Percentiles rank a stretch among this genome's conserved stretches.
Evolutionary conservation across 2,329 filamentous ascomycete species (phyloP).

Genomic region (Aspergillus bombycis): DNA sequence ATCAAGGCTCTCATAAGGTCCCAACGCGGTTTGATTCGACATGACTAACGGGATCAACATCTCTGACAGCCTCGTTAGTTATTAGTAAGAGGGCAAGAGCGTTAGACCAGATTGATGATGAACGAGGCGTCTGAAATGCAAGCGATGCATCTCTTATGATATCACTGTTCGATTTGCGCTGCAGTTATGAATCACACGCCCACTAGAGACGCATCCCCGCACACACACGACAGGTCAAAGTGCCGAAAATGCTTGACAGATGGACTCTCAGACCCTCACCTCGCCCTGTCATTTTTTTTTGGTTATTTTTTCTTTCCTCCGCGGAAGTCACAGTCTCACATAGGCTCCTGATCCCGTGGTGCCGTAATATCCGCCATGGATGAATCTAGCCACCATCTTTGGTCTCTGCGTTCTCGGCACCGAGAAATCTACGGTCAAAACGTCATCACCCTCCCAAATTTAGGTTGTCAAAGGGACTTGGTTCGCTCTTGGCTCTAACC

Average conservation of each 20-base stretch:
- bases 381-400: neutral
- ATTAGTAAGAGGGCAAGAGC: neutral
- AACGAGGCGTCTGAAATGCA: neutral
- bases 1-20: neutral
- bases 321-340: neutral
- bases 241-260: neutral
- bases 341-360: neutral
- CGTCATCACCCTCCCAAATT: neutral
- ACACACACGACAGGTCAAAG: slow-evolving; percentile 6
- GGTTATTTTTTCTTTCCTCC: neutral
- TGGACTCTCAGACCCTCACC: slow-evolving; percentile 2
- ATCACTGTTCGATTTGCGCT: slow-evolving; percentile 6
- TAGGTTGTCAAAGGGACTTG: neutral
- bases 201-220: slow-evolving; percentile 6
- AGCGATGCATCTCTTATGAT: slow-evolving; percentile 5
- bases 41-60: neutral
- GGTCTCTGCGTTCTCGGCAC: neutral
- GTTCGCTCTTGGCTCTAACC: neutral
- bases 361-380: slow-evolving; percentile 10
- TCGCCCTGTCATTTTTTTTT: neutral
- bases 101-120: neutral
- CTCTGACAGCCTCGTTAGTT: neutral
- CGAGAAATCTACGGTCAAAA: slow-evolving; percentile 1
- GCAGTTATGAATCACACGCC: slow-evolving; percentile 3
- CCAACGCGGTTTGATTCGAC: neutral